Base-by-base conservation (phyloP, 2,329 filamentous ascomycete species). In the Monilinia fructicola region DNA sequence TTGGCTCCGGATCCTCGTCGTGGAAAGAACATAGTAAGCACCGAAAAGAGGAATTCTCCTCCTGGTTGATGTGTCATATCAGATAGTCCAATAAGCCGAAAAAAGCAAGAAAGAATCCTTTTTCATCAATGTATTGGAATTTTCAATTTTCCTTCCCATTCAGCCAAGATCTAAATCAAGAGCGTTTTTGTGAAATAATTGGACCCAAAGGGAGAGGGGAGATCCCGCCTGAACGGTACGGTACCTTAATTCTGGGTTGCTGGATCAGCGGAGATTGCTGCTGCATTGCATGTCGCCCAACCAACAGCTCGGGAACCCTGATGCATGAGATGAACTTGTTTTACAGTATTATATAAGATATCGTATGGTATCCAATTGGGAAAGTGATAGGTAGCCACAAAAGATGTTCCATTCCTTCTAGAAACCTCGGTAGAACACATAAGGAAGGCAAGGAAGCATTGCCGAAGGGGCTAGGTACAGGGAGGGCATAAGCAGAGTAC, bases 341-440 rank as follows among this genome's bases (percentile, higher is more conserved):
- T 21, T 35, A 48, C 54, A 46, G 21, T 54, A 54, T 54, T 35
- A 64, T 50, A n/a, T 59, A 60, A 50, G 58, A 38, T 60, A 31
- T 60, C 63, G 54, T 50, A 59, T 35, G 54, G 55, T 52, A 50
- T 35, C 53, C 42, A 59, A 42, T 65, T 59, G 63, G 54, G 16
- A 48, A 14, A 11, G 42, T 18, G 2, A 5, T 2, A 23, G 40
- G 54, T 42, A 50, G n/a, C 21, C 58, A 50, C 38, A 10, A 9
- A 54, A 52, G 28, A 54, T 52, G 38, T 63, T 63, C 12, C 63
- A 60, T 59, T 65, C 63, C 54, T 65, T 65, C 63, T 65, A 65
- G 63, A 65, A 65, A 59, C 44, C 63, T 59, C 63, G 63, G 63
- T 65, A 65, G 63, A 65, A 65, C 54, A 65, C 63, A 65, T 42